phyloP scores from a whole-genome alignment of 192 early-diverging fungal species.

The Oehlia diaphana region DNA sequence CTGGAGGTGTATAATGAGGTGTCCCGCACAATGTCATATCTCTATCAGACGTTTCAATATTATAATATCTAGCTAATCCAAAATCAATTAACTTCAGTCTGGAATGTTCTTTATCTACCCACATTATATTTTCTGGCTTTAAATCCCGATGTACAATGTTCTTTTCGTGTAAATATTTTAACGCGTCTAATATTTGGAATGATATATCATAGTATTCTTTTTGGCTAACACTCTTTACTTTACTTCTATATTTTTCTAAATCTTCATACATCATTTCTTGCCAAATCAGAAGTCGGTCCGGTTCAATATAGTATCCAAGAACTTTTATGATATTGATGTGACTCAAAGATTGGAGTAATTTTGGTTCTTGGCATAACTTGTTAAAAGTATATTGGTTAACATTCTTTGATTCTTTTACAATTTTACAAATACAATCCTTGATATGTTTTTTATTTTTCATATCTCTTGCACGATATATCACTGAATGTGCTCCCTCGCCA shows the following conservation, averaged over 20 bases:
- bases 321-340: not conserved
- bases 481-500: not conserved
- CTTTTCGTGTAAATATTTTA: not conserved
- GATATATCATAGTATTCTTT: not conserved
- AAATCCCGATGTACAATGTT: conserved; percentile 2
- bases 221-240: not conserved
- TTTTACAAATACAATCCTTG: not conserved
- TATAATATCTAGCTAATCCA: not conserved
- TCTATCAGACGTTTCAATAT: not conserved
- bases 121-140: conserved; percentile 5
- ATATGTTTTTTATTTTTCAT: not conserved
- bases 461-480: not conserved
- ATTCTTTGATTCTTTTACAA: not conserved
- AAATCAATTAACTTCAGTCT: conserved; percentile 3
- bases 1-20: conserved; percentile 1
- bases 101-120: not conserved
- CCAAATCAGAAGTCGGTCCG: not conserved
- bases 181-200: not conserved
- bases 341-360: not conserved
- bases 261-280: not conserved
- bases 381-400: not conserved
- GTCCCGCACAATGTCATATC: not conserved
- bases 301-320: not conserved
- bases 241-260: not conserved
- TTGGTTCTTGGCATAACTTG: not conserved